Base-by-base conservation (phyloP, 2,329 filamentous ascomycete genomes). In the Aphanoascus verrucosus region DNA sequence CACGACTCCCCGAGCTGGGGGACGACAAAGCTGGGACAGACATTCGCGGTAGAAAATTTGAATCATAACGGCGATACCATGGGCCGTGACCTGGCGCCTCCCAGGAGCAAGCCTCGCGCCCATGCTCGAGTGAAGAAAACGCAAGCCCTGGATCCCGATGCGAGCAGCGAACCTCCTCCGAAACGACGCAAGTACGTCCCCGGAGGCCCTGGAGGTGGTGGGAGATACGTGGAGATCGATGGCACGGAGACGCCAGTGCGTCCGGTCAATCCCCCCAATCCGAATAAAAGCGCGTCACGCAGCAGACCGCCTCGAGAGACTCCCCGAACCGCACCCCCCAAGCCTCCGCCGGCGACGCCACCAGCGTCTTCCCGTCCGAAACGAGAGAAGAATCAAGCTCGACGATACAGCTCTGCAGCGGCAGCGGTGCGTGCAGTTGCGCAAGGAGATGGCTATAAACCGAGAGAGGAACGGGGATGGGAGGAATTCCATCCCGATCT, bases 401-500 rank as follows among this genome's bases (percentile, higher is more conserved):
- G 77, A 62, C 80, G 86, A 59, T 94, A 86, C 69, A 88, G 85
- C 62, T 91, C 87, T 44, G 88, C 81, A 31, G 72, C 85, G n/a
- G 88, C 91, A 11, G 89, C 89, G 28, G 87, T 90, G 20, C 88
- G 90, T 49, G 89, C 88, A 5, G 85, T 93, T 55, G 87, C 88
- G 61, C 89, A 95, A 65, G 90, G 83, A 63, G 93, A 97, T 73
- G 90, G 91, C 49, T 97, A 97, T 72, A 98, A 98, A 68, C 93
- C 93, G 32, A 80, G 93, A 64, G 93, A 98, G 71, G 93, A 98
- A 73, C 83, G 91, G 58, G 88, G 88, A 50, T 98, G 91, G 89
- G 90, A 96, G 64, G 93, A 98, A 67, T 97, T 97, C 59, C 93
- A 98, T 69, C 89, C 88, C 0, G 88, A 96, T 63, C 80, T 98